phyloP scores from a whole-genome alignment of 768 basidiomycete species.

The Chalciporus sphaerocephalus region DNA sequence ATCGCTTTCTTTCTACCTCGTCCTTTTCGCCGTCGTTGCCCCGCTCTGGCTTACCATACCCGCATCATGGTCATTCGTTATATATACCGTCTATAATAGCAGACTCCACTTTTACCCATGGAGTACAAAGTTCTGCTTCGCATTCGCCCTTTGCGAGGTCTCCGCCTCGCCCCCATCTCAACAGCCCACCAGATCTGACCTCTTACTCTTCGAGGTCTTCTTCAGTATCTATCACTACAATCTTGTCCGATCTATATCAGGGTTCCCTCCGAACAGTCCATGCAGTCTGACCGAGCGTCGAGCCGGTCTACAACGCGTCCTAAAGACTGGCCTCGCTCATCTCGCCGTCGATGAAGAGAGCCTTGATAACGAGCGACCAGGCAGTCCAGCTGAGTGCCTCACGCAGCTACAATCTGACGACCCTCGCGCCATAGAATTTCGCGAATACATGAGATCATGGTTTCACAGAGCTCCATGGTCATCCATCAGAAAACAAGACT shows the following conservation, averaged over 20 bases:
- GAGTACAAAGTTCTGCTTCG: constrained; percentile 39
- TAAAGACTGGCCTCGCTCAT: constrained; percentile 60
- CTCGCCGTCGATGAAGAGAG: constrained; percentile 56
- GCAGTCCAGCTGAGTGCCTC: constrained; percentile 58
- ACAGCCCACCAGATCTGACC: background rate
- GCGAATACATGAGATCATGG: constrained; percentile 64
- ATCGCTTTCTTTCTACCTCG: constrained; percentile 52
- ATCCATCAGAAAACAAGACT: constrained; percentile 55
- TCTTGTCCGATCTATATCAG: constrained; percentile 46
- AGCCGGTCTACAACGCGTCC: constrained; percentile 53
- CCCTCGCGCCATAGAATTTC: constrained; percentile 69
- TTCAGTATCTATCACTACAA: constrained; percentile 65
- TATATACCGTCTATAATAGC: constrained; percentile 43
- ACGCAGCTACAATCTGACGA: constrained; percentile 56
- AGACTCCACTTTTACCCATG: constrained; percentile 40
- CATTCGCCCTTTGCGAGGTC: constrained; percentile 58
- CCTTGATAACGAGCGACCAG: constrained; percentile 45
- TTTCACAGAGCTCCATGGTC: constrained; percentile 76
- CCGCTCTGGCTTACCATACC: constrained; percentile 65
- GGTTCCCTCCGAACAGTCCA: constrained; percentile 40
- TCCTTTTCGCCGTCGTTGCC: constrained; percentile 50
- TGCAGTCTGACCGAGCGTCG: constrained; percentile 55
- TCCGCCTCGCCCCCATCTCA: constrained; percentile 6
- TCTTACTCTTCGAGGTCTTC: constrained; percentile 43
- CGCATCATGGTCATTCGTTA: constrained; percentile 59